Evolutionary conservation across 208 protist species (phyloP).

Genomic region (Leishmania gerbilli): DNA sequence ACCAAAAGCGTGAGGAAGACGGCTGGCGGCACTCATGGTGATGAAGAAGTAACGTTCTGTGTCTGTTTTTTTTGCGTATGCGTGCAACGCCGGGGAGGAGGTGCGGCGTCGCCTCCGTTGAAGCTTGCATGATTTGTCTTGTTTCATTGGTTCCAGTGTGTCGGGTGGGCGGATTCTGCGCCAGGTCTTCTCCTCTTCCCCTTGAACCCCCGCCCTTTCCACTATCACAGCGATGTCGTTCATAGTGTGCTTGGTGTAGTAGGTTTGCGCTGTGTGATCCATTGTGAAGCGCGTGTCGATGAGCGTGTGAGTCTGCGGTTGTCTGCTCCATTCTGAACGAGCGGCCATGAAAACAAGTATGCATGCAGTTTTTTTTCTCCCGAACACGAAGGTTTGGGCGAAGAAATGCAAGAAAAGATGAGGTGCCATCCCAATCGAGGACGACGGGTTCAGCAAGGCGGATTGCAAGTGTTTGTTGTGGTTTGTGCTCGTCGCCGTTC

Average conservation of each 20-base stretch:
- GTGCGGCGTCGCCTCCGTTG: neutral
- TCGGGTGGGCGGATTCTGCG: neutral
- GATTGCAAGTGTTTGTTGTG: neutral
- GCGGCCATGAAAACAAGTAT: neutral
- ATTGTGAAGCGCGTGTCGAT: neutral
- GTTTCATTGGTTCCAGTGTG: neutral
- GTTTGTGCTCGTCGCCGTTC: neutral
- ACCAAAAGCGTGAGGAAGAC: neutral
- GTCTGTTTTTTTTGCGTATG: too few relatives aligned
- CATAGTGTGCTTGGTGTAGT: neutral
- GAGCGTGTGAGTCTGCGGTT: neutral
- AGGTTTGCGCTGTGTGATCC: neutral
- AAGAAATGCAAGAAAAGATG: neutral
- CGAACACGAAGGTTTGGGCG: neutral
- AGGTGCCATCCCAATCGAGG: neutral
- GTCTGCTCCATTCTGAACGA: neutral
- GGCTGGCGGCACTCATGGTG: neutral
- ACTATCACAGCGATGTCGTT: neutral
- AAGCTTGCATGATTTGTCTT: neutral
- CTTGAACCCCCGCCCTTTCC: neutral
- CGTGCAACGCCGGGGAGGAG: neutral
- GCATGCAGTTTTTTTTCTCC: neutral
- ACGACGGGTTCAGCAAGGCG: neutral
- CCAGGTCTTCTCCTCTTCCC: neutral
- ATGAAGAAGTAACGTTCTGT: neutral